Evolutionary conservation across 148 eudicot genomes (phyloP).

Genomic region (Nyssa sinensis): DNA sequence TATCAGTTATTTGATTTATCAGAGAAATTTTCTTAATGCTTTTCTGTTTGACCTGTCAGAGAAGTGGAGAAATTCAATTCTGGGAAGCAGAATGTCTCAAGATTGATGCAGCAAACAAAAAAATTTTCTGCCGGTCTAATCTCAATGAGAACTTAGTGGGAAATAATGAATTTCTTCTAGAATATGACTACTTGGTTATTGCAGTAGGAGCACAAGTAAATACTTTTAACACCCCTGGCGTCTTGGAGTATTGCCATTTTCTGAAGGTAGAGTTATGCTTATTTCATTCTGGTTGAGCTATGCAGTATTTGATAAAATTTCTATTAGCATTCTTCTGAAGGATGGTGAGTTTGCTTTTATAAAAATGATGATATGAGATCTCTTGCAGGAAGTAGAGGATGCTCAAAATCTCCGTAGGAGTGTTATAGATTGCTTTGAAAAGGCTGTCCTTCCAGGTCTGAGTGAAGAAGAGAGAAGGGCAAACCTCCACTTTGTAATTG

Average conservation of each 20-base stretch:
- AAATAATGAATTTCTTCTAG: constrained; percentile 54
- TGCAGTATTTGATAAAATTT: not conserved
- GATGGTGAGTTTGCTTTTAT: not conserved
- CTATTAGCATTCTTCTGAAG: not conserved
- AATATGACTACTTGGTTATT: constrained; percentile 79
- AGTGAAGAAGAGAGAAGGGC: constrained; percentile 63
- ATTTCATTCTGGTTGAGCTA: constrained; percentile 1
- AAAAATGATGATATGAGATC: not conserved
- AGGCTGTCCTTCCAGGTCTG: constrained; percentile 62
- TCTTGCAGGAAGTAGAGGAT: constrained; percentile 74
- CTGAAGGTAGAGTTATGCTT: constrained; percentile 57
- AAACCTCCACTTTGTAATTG: constrained; percentile 65
- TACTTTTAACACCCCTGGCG: constrained; percentile 93
- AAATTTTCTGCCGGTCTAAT: constrained; percentile 57
- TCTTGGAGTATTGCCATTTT: constrained; percentile 80
- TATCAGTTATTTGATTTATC: not conserved
- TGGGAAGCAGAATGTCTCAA: constrained; percentile 84
- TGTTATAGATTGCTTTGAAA: constrained; percentile 73
- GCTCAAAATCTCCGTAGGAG: constrained; percentile 63
- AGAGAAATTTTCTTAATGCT: not conserved
- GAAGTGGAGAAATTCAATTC: constrained; percentile 58
- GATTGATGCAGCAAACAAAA: constrained; percentile 63
- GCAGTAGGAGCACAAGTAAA: constrained; percentile 87
- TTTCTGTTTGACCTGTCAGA: constrained; percentile 34
- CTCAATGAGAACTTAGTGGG: constrained; percentile 48